Evolutionary conservation across 2,329 filamentous ascomycete genomes (phyloP), one percentile per base, ranked within the genome.

Genomic region (Teratosphaeriaceae sp.): DNA sequence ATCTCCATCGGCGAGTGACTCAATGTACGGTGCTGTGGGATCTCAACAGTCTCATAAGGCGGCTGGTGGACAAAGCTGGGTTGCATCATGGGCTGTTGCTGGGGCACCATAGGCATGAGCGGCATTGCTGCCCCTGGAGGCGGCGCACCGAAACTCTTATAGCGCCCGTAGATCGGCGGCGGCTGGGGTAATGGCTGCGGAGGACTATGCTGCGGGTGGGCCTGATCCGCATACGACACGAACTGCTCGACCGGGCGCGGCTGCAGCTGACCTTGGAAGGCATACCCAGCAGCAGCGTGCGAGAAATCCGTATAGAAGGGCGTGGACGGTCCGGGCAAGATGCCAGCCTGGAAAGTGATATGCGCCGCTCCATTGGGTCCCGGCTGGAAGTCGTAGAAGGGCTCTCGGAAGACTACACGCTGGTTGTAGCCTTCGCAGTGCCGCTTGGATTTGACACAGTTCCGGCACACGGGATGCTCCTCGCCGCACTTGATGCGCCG

Each of bases 401-500:
- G 82, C 39, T 85, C 76, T 61, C 88, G 90, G 73, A 90, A 92
- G 46, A 88, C 73, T 42, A 92, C 80, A 36, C 84, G 78, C 62
- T 87, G 84, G 53, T 80, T 88, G 63, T 92, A 92, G 41, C 87
- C 87, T 63, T 92, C 85, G 62, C 87, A 94, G 52, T 80, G 73
- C 12, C 87, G 77, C 65, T 89, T 90, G 15, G 85, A 90, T 60
- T 90, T 92, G 68, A 85, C 80, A 66, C 87, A 94, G 59, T 94
- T 94, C 58, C 76, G 80, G 66, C 87, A 92, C 21, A 76, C 84
- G 20, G 87, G 87, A 38, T 84, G 78, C 57, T 88, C 86, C 64
- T 97, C 92, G 49, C 92, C 92, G 65, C 92, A 98, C 67, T 97
- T 98, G 66, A 98, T 97, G 13, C 92, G 85, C 41, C 92, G 83